These are phyloP conservation scores for Fusarium sp. DNA, from an alignment of 2,329 filamentous ascomycete species.

Conservation along the genomic window DNA sequence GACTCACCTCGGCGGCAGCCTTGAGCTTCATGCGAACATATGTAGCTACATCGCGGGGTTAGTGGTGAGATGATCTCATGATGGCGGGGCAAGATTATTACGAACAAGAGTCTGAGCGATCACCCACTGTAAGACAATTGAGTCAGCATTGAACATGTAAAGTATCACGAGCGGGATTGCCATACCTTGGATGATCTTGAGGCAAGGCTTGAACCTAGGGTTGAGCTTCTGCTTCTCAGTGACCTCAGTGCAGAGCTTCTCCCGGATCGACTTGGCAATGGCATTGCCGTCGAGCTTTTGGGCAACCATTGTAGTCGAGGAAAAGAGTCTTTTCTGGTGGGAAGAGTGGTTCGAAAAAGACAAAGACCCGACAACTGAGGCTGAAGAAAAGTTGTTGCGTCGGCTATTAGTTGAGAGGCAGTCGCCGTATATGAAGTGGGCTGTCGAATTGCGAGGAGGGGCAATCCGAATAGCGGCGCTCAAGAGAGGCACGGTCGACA, in stretches of 20 bases:
- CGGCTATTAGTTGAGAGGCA: conserved; percentile 28
- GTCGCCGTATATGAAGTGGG: conserved; percentile 41
- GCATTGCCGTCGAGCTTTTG: conserved; percentile 95
- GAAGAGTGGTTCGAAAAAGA: conserved; percentile 13
- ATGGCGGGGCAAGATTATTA: conserved; percentile 45
- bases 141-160: conserved; percentile 42
- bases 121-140: conserved; percentile 74
- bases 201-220: conserved; percentile 86
- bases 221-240: conserved; percentile 83
- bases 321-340: conserved; percentile 54
- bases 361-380: conserved; percentile 29
- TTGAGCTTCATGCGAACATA: conserved; percentile 99
- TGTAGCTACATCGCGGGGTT: conserved; percentile 70
- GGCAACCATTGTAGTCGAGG: conserved; percentile 80
- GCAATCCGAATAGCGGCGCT: conserved; percentile 42
- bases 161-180: conserved; percentile 21
- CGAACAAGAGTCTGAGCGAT: conserved; percentile 89
- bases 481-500: conserved; percentile 36
- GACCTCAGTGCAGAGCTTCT: conserved; percentile 84
- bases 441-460: conserved; percentile 43
- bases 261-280: conserved; percentile 92
- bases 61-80: conserved; percentile 35
- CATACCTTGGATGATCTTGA: conserved; percentile 95
- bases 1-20: conserved; percentile 85
- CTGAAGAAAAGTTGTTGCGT: conserved; percentile 34